Base-by-base conservation (phyloP, 768 basidiomycete genomes). In the Suillus paluster region DNA sequence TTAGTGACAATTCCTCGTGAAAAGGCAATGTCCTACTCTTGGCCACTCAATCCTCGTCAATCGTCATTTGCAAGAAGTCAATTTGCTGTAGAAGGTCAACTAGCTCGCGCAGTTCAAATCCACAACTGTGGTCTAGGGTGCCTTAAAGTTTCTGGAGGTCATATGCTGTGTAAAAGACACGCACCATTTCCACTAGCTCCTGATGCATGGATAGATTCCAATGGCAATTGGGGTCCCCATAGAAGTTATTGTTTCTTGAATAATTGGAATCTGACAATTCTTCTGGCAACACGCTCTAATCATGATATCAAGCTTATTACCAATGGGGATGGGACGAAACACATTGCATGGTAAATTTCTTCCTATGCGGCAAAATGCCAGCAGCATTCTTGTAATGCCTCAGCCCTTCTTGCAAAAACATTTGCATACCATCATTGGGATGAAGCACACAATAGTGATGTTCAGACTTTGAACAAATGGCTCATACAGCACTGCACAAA, bases 281-380 rank as follows among this genome's bases (percentile, higher is more conserved):
- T 10, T n/a, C 1, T 44, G n/a, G n/a, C 9, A 1, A 44, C 42
- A 44, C n/a, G 4, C 0, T 44, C 42, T 0, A 84, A 84, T 58
- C 75, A 82, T 56, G 79, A 84, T 59, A 44, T 42, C 0, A 83
- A 84, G 55, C 60, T 84, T 0, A 23, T 83, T 0, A 79, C 76
- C 0, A 77, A 77, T 67, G 72, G 75, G 0, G 9, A 21, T 0
- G 76, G 78, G 1, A 80, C 80, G 0, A 70, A 60, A 30, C 70
- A 77, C 36, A 54, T 75, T 0, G 59, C 71, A 0, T 79, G 66
- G 50, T 83, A 83, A 57, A 60, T 77, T 1, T 77, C 72, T 0
- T 55, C 15, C 0, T 83, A 82, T 59, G 62, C 66, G 0, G 67
- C 73, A 0, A 84, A 83, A 63, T 73, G 74, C 11, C 81, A 48